phyloP scores from a whole-genome alignment of 1,284 basidiomycete species.

The Clitocybe nebularis region DNA sequence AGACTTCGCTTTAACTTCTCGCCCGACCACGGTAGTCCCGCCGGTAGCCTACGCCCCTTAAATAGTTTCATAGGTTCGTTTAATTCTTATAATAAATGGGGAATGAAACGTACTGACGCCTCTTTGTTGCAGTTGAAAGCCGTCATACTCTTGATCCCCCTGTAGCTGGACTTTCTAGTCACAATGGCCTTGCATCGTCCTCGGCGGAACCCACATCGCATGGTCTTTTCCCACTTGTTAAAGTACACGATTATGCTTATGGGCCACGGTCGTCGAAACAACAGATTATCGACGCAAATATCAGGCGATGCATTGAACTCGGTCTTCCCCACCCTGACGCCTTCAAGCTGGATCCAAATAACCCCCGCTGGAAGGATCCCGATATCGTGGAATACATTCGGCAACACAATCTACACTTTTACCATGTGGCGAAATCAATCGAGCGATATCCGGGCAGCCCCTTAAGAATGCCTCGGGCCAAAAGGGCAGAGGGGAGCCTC shows the following conservation, averaged over 20 bases:
- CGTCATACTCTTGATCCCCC: too few relatives aligned
- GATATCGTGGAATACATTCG: conserved; percentile 11
- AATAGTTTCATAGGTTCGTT: too few relatives aligned
- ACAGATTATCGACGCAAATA: conserved; percentile 9
- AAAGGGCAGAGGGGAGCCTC: conserved; percentile 8
- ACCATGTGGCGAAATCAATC: background rate
- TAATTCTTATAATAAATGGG: too few relatives aligned
- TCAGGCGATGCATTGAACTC: conserved; percentile 8
- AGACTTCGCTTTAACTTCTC: conserved; percentile 7
- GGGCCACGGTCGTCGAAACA: conserved; percentile 3
- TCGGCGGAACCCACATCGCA: too few relatives aligned
- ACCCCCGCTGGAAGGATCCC: conserved; percentile 11
- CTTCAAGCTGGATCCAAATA: conserved; percentile 5
- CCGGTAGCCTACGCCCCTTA: too few relatives aligned
- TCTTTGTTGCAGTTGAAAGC: too few relatives aligned
- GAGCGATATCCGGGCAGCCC: background rate
- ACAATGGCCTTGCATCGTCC: too few relatives aligned
- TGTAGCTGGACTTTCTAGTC: too few relatives aligned
- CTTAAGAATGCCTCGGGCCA: conserved; percentile 5
- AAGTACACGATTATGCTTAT: conserved; percentile 11
- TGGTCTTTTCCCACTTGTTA: conserved; percentile 5
- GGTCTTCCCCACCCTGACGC: conserved; percentile 14
- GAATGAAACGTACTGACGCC: too few relatives aligned
- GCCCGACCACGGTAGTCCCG: too few relatives aligned
- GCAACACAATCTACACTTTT: conserved; percentile 4